A percentile compares a stretch with the other conserved stretches of the same genome.
Conservation (phyloP, 2,329 filamentous ascomycete genomes). For the Akanthomyces uredinophilus region DNA sequence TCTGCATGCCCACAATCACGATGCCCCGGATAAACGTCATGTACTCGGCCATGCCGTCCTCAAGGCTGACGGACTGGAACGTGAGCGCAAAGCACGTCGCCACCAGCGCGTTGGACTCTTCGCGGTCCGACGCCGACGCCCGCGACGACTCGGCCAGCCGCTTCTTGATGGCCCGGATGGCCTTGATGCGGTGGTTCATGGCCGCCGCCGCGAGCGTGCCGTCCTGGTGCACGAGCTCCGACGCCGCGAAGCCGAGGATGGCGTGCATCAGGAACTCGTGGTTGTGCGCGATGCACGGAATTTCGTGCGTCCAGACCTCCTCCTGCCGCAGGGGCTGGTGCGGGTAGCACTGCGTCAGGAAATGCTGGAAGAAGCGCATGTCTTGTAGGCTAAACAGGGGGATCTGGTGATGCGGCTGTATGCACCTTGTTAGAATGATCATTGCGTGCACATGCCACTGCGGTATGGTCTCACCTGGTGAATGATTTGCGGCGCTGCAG, state of each 20-base stretch:
- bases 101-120: slow-evolving; percentile 55
- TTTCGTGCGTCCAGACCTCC: slow-evolving; percentile 60
- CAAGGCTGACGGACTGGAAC: slow-evolving; percentile 53
- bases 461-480: slow-evolving; percentile 39
- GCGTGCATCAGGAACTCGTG: slow-evolving; percentile 67
- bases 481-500: slow-evolving; percentile 42
- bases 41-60: slow-evolving; percentile 55
- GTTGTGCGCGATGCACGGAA: slow-evolving; percentile 62
- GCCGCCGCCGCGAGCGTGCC: slow-evolving; percentile 50
- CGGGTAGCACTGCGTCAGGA: slow-evolving; percentile 56
- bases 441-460: background rate
- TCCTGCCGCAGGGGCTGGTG: slow-evolving; percentile 62
- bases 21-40: slow-evolving; percentile 57
- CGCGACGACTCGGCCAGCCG: slow-evolving; percentile 41
- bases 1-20: slow-evolving; percentile 49
- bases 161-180: slow-evolving; percentile 57
- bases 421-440: slow-evolving; percentile 1
- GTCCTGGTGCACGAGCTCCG: slow-evolving; percentile 52
- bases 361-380: slow-evolving; percentile 66
- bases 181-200: slow-evolving; percentile 60
- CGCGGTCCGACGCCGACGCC: too few species aligned
- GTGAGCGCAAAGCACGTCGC: slow-evolving; percentile 56
- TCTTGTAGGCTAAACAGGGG: slow-evolving; percentile 57
- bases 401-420: slow-evolving; percentile 51
- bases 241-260: slow-evolving; percentile 62